Evolutionary conservation across 108 stramenopile genomes (phyloP), one percentile per base, ranked within the genome.

Genomic region (Ochromonas danica): DNA sequence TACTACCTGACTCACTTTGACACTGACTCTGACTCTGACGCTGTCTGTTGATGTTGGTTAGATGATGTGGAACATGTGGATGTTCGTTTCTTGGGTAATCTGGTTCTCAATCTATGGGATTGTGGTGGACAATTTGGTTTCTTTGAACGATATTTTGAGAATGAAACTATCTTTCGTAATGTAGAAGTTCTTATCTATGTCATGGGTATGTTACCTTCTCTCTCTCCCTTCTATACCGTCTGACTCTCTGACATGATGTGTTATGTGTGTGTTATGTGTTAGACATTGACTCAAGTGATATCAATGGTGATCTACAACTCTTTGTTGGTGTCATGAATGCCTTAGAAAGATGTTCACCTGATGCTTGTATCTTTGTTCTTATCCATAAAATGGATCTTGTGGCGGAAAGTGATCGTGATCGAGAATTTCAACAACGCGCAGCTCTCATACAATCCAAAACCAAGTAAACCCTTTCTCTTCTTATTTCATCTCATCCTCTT

Each of bases 341-440:
- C 1, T 90, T 97, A 79, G 97, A 96, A 82, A 94, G 94, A 61
- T 92, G 94, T 81, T 92, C 91, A 2, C 95, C 97, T 14, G 96
- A 97, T 83, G 96, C 98, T 1, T 85, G 93, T 22, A 89, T 99
- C 71, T 97, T 97, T 81, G 93, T 97, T 27, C 89, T 99, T 42
- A 88, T 99, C n/a, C 98, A 99, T 89, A 99, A 99, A 86, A 99
- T 99, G 98, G 98, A 99, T 83, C 81, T 97, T 61, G 94, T 99
- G 25, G 88, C 90, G 0, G 91, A 92, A 81, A 89, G 91, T 75
- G 89, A 92, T 77, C 84, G 96, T 51, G 91, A 92, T 17, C 63
- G 83, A 61, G 92, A 94, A 61, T 90, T 99, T 79, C 82, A 93
- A 77, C 92, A 95, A 71, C 85, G 94, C 10, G 84, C 89, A 63